Base-by-base conservation (phyloP, 1,139 yeast species). In the Protomyces gravidus region DNA sequence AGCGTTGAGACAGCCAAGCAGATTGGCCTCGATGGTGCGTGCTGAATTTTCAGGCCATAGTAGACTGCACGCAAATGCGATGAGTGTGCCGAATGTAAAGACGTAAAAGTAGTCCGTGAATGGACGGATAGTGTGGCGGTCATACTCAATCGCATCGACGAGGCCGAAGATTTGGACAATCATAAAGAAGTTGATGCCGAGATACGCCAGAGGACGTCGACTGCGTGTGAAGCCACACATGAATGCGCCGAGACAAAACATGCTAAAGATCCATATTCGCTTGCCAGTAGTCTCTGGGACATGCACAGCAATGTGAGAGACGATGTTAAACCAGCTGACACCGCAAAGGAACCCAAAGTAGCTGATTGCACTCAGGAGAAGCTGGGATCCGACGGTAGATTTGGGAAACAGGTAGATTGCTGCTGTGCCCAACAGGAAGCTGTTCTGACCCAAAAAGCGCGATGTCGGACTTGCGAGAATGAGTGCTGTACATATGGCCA, bases 151-250 rank as follows among this genome's bases (percentile, higher is more conserved):
- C 6, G 52, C 52, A 19, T 28, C 26, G 27, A 48, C 42, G n/a
- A 48, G 52, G 13, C 52, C 52, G 26, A 48, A 48, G 40, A 48
- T 48, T 11, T 48, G 32, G n/a, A 48, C 52, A 21, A 48, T 33
- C 52, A 48, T 48, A 19, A 48, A 48, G 21, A 48, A 48, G 26
- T 48, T 48, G 32, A 48, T 48, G 52, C 52, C 52, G 11, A 48
- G 52, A 13, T 48, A 48, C 25, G 32, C 17, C 13, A 48, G n/a
- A 15, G 52, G 19, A n/a, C 30, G 32, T 9, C 52, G 40, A 5
- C 45, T 32, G 4, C 52, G 52, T 11, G 30, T 36, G n/a, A 13
- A 48, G 33, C 52, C 52, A 23, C 52, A 48, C 27, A 48, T 19
- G 42, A 33, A 48, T 6, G 52, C 52, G 27, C 52, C 52, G n/a